A percentile compares a stretch with the other conserved stretches of the same genome.
These are phyloP conservation scores for Wallacemonas sp. DNA, from an alignment of 208 protist species.

Conservation along the genomic window DNA sequence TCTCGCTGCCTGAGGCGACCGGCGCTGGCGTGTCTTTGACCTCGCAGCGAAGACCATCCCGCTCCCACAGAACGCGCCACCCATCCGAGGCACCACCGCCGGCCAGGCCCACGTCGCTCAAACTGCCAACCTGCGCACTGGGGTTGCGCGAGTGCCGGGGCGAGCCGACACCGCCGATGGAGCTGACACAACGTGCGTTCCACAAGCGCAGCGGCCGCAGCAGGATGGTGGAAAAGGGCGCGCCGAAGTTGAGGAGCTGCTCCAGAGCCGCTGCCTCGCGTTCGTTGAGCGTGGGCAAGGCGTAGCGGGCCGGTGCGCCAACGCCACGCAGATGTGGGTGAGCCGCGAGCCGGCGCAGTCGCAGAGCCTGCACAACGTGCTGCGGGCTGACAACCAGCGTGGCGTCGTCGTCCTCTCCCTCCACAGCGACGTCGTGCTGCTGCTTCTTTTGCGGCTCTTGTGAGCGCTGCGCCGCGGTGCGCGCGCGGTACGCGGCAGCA, in stretches of 20 bases:
- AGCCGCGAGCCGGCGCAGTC: not conserved
- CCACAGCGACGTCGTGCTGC: not conserved
- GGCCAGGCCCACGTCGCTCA: not conserved
- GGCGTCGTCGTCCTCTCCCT: not conserved
- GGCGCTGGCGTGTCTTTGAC: conserved; percentile 13
- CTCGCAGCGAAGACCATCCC: conserved; percentile 24
- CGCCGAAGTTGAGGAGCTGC: conserved; percentile 32
- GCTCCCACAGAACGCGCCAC: conserved; percentile 17
- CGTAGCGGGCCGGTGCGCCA: conserved; percentile 15
- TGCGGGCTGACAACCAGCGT: not conserved
- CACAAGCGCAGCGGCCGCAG: conserved; percentile 28
- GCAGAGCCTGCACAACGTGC: not conserved
- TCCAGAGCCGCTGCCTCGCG: conserved; percentile 18
- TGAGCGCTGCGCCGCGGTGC: not conserved
- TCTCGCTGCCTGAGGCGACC: too few relatives aligned
- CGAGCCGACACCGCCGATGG: not conserved
- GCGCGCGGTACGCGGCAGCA: conserved; percentile 6
- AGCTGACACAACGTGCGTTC: not conserved
- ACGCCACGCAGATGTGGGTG: conserved; percentile 9
- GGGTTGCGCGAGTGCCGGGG: conserved; percentile 8
- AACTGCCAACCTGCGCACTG: not conserved
- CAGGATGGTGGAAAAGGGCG: conserved; percentile 28
- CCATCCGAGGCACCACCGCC: not conserved
- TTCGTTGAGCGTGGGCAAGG: conserved; percentile 18
- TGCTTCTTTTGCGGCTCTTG: too few relatives aligned